Evolutionary conservation across 257 asterid species (phyloP), one percentile per base, ranked within the genome.

Genomic region (Fraxinus americana): DNA sequence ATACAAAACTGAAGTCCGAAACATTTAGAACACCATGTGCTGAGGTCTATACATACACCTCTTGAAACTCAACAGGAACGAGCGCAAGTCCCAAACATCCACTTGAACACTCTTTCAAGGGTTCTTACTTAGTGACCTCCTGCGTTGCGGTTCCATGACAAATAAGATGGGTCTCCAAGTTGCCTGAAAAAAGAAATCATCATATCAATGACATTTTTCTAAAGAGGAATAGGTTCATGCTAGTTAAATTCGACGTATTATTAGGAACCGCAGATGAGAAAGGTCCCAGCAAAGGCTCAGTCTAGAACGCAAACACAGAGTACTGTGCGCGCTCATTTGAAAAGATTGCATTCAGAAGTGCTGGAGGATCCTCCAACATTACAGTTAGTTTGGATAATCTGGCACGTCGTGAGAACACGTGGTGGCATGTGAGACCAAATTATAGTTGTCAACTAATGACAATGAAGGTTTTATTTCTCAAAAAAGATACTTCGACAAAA

Each of bases 111-210:
- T 61, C 32, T 19, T 34, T 71, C 45, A 23, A 3, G 23, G n/a
- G 25, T 25, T 63, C 36, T 11, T 13, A 35, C 50, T 70, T 71
- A 86, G 74, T 57, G 88, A 68, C 83, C 88, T 50, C 87, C 84
- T 38, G 88, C 73, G 71, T 79, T 81, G 43, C 82, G 78, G 36
- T 83, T 86, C 88, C 89, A 86, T 8, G 84, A 79, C 76, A 83
- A 77, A 77, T 86, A 86, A 38, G 87, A 68, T n/a, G 89, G 87
- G 79, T 86, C 89, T 70, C 86, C 89, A 67, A 79, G 86, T 83
- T 85, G 67, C 81, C 89, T 86, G 82, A 45, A 70, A 11, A 75
- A 6, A 38, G 30, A 52, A 73, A 69, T 72, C 27, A 69, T 72
- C 27, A 72, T 27, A 27, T 52, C 5, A 27, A 14, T 36, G 11